Evolutionary conservation across 208 protist genomes (phyloP), one percentile per base, ranked within the genome.

Genomic region (Trypanosoma melophagium): DNA sequence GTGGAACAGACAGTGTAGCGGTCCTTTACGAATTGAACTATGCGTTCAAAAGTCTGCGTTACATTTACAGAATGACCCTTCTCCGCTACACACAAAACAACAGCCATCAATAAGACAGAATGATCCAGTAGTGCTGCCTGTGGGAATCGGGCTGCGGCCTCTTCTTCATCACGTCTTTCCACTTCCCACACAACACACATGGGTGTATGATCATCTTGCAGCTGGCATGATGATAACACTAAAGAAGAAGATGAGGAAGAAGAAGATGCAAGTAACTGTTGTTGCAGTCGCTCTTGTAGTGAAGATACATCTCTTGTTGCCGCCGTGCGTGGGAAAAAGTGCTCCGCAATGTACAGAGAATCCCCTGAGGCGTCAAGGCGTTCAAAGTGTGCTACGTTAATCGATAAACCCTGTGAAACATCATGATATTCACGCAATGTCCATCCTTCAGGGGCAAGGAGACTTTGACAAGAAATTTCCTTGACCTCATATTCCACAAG

Each of bases 361-460:
- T 31, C 64, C 12, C 78, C 76, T 2, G 41, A 56, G 9, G 54
- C 14, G 31, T 72, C 76, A 60, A 83, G 54, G 12, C 71, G 59
- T 67, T 83, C 79, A 47, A 86, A 81, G 16, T 81, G 81, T 9
- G 77, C 74, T 10, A 83, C 83, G 53, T 86, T 87, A 38, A 78
- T 45, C 21, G 63, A 61, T 28, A 60, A 78, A 57, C 53, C 62
- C 14, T 49, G 50, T 5, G 84, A 59, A 66, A 84, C 57, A 63
- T 87, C 77, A 4, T 80, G 79, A 3, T 82, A 69, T 21, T 81
- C 74, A 60, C 90, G 84, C 0, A 73, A 62, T 0, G 78, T 85
- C 85, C 83, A 94, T 3, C 74, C 69, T 2, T 42, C 54, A 9
- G 89, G 89, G 9, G 77, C 76, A n/a, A 90, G 76, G 14, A 94